Evolutionary conservation across 805 yeast genomes (phyloP), one percentile per base, ranked within the genome.

Genomic region (Lachancea dasiensis): DNA sequence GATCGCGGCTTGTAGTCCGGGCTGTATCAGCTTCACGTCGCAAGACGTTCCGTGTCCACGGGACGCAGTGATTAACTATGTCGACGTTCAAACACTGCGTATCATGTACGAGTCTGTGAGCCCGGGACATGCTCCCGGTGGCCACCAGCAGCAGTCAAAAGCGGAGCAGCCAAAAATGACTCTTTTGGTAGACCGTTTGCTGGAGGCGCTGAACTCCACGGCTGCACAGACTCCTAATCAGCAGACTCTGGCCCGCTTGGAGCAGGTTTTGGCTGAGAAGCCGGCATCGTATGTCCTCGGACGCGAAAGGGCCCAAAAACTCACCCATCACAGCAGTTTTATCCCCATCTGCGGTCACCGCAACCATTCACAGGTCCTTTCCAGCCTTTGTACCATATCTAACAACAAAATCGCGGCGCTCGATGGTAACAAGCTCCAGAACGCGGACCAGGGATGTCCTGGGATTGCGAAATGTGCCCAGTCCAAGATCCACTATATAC

Each of bases 401-500:
- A 52, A 51, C 38, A 52, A 60, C 35, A 26, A 27, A 20, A 20
- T 34, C 17, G 20, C 50, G 6, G 57, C 63, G 1, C 21, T 57
- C 16, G 61, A 57, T 37, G 45, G 49, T 41, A 34, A 51, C 4
- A 54, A 57, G 37, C 27, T 53, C n/a, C 34, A 39, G 6, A 48
- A 47, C 37, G 40, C 45, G 15, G 57, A 56, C 27, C 22, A 26
- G 5, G 47, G 47, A 9, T 31, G 43, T 23, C 45, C 50, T 6
- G 55, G 61, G 1, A 44, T 59, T 25, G 30, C 50, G 5, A 35
- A 45, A 21, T 70, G 57, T 48, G 51, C 63, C 14, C 57, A 49
- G 29, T 48, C 47, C 14, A 69, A 68, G 38, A 69, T 70, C 38
- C 82, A 76, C 54, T 74, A 67, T 47, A 63, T 75, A n/a, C 80